phyloP scores from a whole-genome alignment of 345 rosid species.

The thale cress (Arabidopsis thaliana) region TAIR10.1 NC_003070.9:20310501-20311000 shows the following conservation, averaged over 20 bases:
- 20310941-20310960: neutral
- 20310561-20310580: conserved; percentile 68
- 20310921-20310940: conserved; percentile 1
- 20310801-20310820: conserved; percentile 33
- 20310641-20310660: conserved; percentile 18
- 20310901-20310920: neutral
- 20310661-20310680: conserved; percentile 19
- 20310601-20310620: conserved; percentile 18
- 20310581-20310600: conserved; percentile 74
- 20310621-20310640: neutral
- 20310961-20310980: neutral
- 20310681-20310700: conserved; percentile 39
- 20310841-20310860: neutral
- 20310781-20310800: neutral
- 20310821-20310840: neutral
- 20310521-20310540: conserved; percentile 50
- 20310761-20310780: neutral
- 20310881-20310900: conserved; percentile 6
- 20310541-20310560: conserved; percentile 58
- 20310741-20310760: neutral
- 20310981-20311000: neutral
- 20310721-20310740: neutral
- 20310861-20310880: neutral
- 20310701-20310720: neutral
- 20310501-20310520: conserved; percentile 41